Percentiles rank a stretch among this genome's conserved stretches.
phyloP scores from a whole-genome alignment of 306 rosid species.

The Ochetophila trinervis region DNA sequence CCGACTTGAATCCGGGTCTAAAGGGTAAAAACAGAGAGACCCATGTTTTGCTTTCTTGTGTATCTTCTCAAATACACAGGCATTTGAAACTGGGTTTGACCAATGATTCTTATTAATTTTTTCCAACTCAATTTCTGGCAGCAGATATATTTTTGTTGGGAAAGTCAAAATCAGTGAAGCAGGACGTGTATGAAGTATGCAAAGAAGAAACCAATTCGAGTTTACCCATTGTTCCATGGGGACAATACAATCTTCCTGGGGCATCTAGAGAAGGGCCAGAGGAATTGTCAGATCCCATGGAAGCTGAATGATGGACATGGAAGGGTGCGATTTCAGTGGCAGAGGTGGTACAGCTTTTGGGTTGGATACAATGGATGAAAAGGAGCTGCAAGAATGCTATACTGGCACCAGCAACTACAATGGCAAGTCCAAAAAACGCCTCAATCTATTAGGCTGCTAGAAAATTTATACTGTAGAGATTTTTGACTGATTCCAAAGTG shows the following conservation, averaged over 20 bases:
- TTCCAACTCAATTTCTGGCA: not conserved
- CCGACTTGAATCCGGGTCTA: conserved; percentile 42
- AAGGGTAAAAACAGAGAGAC: conserved; percentile 24
- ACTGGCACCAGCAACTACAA: conserved; percentile 27
- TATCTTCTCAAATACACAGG: not conserved
- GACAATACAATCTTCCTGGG: conserved; percentile 18
- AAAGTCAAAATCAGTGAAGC: conserved; percentile 12
- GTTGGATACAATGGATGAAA: conserved; percentile 2
- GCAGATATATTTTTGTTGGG: conserved; percentile 25
- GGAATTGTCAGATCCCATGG: conserved; percentile 18
- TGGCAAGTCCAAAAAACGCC: conserved; percentile 15
- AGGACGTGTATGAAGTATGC: conserved; percentile 9
- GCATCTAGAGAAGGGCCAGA: conserved; percentile 12
- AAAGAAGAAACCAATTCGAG: conserved; percentile 27
- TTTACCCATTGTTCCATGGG: conserved; percentile 50
- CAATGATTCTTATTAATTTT: too few relatives aligned
- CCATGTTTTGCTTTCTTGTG: not conserved
- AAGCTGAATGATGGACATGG: conserved; percentile 51
- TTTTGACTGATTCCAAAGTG: too few relatives aligned
- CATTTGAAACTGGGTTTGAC: not conserved
- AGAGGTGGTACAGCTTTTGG: not conserved
- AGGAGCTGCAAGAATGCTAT: conserved; percentile 19
- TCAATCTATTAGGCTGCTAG: too few relatives aligned
- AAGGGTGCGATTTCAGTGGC: conserved; percentile 1
- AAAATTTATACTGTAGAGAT: too few relatives aligned